These are phyloP conservation scores for Lathyrus aphaca DNA, from an alignment of 306 rosid species.

Conservation along the genomic window DNA sequence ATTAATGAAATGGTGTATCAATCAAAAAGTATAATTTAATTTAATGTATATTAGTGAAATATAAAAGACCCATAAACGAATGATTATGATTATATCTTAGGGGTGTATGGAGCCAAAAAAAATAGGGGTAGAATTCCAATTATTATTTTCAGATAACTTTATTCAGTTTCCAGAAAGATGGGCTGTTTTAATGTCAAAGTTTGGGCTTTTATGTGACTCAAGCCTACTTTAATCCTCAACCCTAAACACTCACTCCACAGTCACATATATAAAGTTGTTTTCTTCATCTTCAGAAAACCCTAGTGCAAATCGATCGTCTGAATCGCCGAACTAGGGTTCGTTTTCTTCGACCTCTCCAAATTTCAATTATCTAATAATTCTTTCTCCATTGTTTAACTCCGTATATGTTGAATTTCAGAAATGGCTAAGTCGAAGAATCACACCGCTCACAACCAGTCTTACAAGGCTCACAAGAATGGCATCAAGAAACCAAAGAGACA, in stretches of 20 bases:
- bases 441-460: conserved; percentile 98
- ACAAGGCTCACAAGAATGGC: conserved; percentile 97
- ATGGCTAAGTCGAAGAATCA: conserved; percentile 99
- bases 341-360: background rate
- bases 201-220: no score
- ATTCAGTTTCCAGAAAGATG: no score
- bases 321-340: conserved; percentile 30
- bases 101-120: no score
- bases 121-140: no score
- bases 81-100: no score
- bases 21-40: no score
- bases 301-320: background rate
- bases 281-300: conserved; percentile 33
- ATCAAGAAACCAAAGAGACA: conserved; percentile 96
- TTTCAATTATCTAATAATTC: background rate
- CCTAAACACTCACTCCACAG: no score
- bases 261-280: background rate
- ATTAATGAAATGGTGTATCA: conserved; percentile 98
- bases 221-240: no score
- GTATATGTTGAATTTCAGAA: conserved; percentile 43
- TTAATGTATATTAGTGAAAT: no score
- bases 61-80: no score
- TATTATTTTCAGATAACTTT: no score
- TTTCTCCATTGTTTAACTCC: background rate
- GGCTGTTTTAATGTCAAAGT: no score